phyloP scores from a whole-genome alignment of 345 rosid species.

The Boechera divaricarpa region DNA sequence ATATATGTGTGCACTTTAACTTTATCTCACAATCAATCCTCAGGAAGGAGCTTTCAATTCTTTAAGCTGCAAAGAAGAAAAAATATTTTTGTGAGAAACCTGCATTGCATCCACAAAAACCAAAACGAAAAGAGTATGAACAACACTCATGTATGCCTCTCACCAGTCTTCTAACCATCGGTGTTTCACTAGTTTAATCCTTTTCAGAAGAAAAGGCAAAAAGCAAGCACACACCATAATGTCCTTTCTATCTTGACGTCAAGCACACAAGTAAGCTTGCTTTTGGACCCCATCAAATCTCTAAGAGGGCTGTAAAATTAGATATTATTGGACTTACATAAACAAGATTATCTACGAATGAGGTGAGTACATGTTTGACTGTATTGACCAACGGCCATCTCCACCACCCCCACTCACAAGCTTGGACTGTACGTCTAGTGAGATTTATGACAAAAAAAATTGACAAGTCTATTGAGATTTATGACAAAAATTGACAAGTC shows the following conservation, averaged over 20 bases:
- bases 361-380: constrained; percentile 51
- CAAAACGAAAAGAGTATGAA: constrained; percentile 5
- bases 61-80: constrained; percentile 62
- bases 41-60: constrained; percentile 84
- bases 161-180: constrained; percentile 53
- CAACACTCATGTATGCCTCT: constrained; percentile 27
- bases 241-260: constrained; percentile 86
- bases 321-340: constrained; percentile 51
- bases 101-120: background rate
- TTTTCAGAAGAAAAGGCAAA: too few species aligned
- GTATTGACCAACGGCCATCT: constrained; percentile 50
- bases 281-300: constrained; percentile 81
- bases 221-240: constrained; percentile 31
- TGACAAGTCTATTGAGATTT: background rate
- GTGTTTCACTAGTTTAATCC: too few species aligned
- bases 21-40: constrained; percentile 70
- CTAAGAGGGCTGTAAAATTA: constrained; percentile 60
- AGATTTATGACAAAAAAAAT: background rate
- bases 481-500: background rate
- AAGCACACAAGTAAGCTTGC: constrained; percentile 63
- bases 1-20: constrained; percentile 44
- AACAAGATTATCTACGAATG: constrained; percentile 58
- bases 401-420: constrained; percentile 72
- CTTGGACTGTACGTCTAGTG: constrained; percentile 56
- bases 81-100: background rate